Evolutionary conservation across 441 rosid genomes (phyloP), one percentile per base, ranked within the genome.

Genomic region (Raphanus hybrid): DNA sequence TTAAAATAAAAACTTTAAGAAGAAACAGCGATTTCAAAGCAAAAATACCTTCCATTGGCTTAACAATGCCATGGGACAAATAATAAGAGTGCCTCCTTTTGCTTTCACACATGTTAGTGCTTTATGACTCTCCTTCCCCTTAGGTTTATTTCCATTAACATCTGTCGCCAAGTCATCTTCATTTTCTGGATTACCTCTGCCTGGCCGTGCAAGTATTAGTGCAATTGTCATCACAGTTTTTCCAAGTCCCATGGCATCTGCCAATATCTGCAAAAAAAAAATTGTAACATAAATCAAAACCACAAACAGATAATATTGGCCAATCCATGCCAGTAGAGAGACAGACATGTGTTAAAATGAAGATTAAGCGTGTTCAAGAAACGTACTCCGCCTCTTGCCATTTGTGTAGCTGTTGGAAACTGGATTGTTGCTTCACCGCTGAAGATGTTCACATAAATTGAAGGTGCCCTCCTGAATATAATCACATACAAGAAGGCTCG

Each of bases 181-280:
- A 14, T 14, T 75, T 4, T 73, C 81, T 10, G 75, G 80, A 63
- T 66, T 79, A 66, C 86, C 88, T 73, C 70, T 77, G 60, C 89
- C 85, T 23, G 81, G 85, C 74, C 87, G 78, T 70, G 97, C 81
- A 74, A 89, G 92, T 78, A 89, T 81, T 37, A 91, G 73, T 69
- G 92, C 89, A 81, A 91, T 88, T 35, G 91, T 87, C 97, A 91
- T 89, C 74, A 91, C 92, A 2, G 92, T 91, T 80, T 89, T 89
- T 54, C 94, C 97, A 58, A 89, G 97, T 54, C 91, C 92, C 97
- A 88, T 89, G 60, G 92, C 89, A 88, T 89, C 97, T 57, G 94
- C 97, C 29, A 91, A 78, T 72, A 91, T 89, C 96, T 91, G 75
- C 75, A 69, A 34, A 64, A 32, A 50, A 23, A 12, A 18, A 6